Evolutionary conservation across 2,329 filamentous ascomycete species (phyloP).

Genomic region (Penicillium sp.): DNA sequence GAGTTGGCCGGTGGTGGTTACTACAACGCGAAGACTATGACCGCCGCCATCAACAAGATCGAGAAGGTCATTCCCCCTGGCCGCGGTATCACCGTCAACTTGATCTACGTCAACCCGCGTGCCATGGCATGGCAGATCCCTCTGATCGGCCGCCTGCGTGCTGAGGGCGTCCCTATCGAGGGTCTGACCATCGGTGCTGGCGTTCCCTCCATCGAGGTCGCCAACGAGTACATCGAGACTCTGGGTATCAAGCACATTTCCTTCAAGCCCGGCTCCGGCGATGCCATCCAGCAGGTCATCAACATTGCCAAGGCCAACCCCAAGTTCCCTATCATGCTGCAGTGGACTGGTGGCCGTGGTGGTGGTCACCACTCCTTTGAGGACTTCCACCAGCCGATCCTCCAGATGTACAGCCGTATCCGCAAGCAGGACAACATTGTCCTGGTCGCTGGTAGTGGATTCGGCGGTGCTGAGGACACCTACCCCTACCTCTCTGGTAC

Average conservation of each 20-base stretch:
- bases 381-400: conserved; percentile 89
- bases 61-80: conserved; percentile 76
- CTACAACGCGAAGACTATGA: conserved; percentile 75
- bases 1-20: conserved; percentile 56
- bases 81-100: conserved; percentile 55
- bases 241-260: conserved; percentile 89
- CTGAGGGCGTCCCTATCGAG: conserved; percentile 87
- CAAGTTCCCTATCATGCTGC: conserved; percentile 85
- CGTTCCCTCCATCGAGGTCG: conserved; percentile 90
- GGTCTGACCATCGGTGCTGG: conserved; percentile 90
- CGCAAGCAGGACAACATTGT: conserved; percentile 84
- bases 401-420: conserved; percentile 89
- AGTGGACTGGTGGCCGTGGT: conserved; percentile 93
- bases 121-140: conserved; percentile 58
- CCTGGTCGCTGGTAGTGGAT: conserved; percentile 86
- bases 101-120: conserved; percentile 58
- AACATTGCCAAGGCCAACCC: conserved; percentile 95
- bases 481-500: conserved; percentile 88
- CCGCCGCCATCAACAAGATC: conserved; percentile 78
- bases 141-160: conserved; percentile 57
- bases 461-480: conserved; percentile 85
- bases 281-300: conserved; percentile 85
- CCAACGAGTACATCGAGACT: conserved; percentile 91
- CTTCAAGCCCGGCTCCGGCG: conserved; percentile 89
- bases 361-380: conserved; percentile 94